phyloP scores from a whole-genome alignment of 345 rosid genomes.

The Melastoma malabathricum region DNA sequence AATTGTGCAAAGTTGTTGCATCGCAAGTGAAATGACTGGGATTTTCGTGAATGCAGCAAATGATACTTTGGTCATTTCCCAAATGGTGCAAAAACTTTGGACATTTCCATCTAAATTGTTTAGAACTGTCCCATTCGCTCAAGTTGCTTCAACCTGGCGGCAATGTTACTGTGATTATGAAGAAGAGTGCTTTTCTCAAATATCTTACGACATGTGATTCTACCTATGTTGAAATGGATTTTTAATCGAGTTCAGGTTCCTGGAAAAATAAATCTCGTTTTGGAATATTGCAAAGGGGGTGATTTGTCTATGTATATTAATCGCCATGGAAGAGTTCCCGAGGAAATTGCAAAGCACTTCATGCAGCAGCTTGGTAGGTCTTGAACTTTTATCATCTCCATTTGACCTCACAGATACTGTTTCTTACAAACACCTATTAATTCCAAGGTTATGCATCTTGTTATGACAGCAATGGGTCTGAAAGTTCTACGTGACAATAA shows the following conservation, averaged over 20 bases:
- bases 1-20: too few species aligned
- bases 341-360: constrained; percentile 73
- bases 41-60: too few species aligned
- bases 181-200: too few species aligned
- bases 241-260: constrained; percentile 34
- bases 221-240: not conserved
- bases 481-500: constrained; percentile 83
- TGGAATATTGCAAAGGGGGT: constrained; percentile 91
- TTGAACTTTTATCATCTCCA: not conserved
- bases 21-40: too few species aligned
- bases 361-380: constrained; percentile 80
- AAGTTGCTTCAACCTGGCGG: too few species aligned
- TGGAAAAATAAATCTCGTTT: constrained; percentile 71
- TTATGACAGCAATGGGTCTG: constrained; percentile 63
- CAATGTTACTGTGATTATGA: too few species aligned
- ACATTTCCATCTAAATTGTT: too few species aligned
- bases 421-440: constrained; percentile 6
- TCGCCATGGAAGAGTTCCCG: constrained; percentile 61
- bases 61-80: too few species aligned
- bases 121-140: too few species aligned
- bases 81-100: too few species aligned
- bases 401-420: constrained; percentile 2
- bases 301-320: constrained; percentile 79
- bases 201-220: too few species aligned
- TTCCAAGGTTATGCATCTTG: constrained; percentile 4